Evolutionary conservation across 192 early-diverging fungal species (phyloP), one percentile per base, ranked within the genome.

Genomic region (Mortierella antarctica): DNA sequence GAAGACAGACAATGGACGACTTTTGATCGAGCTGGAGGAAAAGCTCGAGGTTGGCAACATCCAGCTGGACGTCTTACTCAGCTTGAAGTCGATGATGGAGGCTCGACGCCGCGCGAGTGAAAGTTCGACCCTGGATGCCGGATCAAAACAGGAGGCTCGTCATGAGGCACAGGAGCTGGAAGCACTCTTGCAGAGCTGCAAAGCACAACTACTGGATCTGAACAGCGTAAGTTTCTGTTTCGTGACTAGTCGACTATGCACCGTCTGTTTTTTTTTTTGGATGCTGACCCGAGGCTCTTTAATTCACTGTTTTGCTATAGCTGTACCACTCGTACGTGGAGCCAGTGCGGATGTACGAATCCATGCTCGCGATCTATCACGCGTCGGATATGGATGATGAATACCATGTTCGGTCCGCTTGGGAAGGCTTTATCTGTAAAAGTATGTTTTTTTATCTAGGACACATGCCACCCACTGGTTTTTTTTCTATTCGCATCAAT

Each of bases 31-130:
- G 11, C 71, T 72, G 31, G 89, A 90, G 65, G 87, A 90, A 20
- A 83, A 85, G 50, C 59, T 90, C 64, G 89, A 92, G 53, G 85
- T 90, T 39, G 89, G 85, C 14, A 89, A 90, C 67, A 87, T 88
- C 51, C 90, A 92, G 81, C 73, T 86, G 42, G 70, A 80, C 23
- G 72, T 80, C 39, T 57, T 80, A n/a, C 44, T 58, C 59, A 65
- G 51, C 18, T 49, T 80, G 48, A 53, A 80, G 41, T 49, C 70
- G 7, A 57, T 55, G 54, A 21, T 52, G 13, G 77, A 80, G 12
- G 65, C 54, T 4, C 46, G 14, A 18, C 39, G n/a, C 21, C 67
- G 55, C 21, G 42, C 45, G 46, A 9, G 52, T 0, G 47, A 68
- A 2, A 72, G 63, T 41, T 21, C 57, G 0, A 11, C 52, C 9